A percentile compares a stretch with the other conserved stretches of the same genome.
Evolutionary conservation across 2,329 filamentous ascomycete genomes (phyloP).

Genomic region (Fusarium albidum): DNA sequence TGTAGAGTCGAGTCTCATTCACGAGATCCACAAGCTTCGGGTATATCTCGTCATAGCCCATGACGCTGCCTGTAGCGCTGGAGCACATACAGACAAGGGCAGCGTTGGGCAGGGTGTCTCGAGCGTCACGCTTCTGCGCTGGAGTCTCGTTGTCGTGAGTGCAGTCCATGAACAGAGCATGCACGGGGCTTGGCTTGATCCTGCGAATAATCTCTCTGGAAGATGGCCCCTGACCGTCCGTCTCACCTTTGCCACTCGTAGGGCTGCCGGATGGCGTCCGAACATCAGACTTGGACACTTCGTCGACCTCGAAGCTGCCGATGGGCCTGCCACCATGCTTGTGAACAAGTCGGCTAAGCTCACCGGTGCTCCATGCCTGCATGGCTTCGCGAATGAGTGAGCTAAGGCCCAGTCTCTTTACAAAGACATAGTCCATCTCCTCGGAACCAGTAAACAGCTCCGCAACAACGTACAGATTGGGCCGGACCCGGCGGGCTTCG

Average conservation of each 20-base stretch:
- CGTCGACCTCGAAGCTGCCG: conserved; percentile 95
- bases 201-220: conserved; percentile 75
- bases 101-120: conserved; percentile 93
- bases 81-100: conserved; percentile 96
- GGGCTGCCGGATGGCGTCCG: conserved; percentile 44
- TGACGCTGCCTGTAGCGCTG: conserved; percentile 92
- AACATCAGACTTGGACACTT: conserved; percentile 71
- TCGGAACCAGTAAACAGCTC: conserved; percentile 97
- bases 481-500: conserved; percentile 86
- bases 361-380: conserved; percentile 96
- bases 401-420: conserved; percentile 89
- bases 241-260: conserved; percentile 35
- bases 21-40: conserved; percentile 93
- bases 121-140: conserved; percentile 91
- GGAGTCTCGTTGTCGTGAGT: conserved; percentile 98
- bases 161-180: conserved; percentile 98
- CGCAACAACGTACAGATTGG: conserved; percentile 89
- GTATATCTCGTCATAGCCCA: conserved; percentile 98
- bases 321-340: conserved; percentile 93
- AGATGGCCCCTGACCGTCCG: conserved; percentile 44
- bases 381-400: conserved; percentile 96
- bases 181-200: conserved; percentile 88
- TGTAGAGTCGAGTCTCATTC: conserved; percentile 84
- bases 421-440: conserved; percentile 95
- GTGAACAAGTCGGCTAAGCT: conserved; percentile 92